Percentiles rank a stretch among this genome's conserved stretches.
These are phyloP conservation scores for Camelina sativa DNA, from an alignment of 345 rosid species.

Conservation along the genomic window DNA sequence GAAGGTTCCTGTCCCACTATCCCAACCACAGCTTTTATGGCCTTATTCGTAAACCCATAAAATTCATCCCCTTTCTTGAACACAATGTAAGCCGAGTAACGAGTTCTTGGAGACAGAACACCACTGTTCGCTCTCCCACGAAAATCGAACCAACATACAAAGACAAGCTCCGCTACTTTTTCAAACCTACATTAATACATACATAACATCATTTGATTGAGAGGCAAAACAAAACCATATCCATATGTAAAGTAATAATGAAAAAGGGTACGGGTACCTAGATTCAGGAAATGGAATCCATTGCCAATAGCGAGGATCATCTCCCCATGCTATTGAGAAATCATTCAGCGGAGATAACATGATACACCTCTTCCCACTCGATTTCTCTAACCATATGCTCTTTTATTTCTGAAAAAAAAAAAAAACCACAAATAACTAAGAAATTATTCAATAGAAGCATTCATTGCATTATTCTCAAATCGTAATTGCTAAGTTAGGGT, in stretches of 20 bases:
- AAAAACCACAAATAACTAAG: too few relatives aligned
- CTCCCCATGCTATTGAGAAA: constrained; percentile 16
- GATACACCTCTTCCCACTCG: constrained; percentile 31
- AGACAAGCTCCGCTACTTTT: not conserved
- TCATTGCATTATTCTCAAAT: too few relatives aligned
- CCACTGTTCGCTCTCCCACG: not conserved
- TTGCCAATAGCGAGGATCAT: not conserved
- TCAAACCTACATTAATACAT: constrained; percentile 17
- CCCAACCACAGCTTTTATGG: constrained; percentile 35
- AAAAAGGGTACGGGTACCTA: constrained; percentile 8
- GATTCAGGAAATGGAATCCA: constrained; percentile 28
- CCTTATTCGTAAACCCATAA: constrained; percentile 4
- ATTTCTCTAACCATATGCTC: constrained; percentile 19
- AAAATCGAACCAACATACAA: constrained; percentile 38
- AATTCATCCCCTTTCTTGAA: not conserved
- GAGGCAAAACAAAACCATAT: too few relatives aligned
- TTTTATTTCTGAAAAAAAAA: not conserved
- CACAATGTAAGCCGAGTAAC: constrained; percentile 37
- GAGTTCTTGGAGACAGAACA: constrained; percentile 24
- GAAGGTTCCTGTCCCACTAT: constrained; percentile 19
- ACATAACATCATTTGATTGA: not conserved
- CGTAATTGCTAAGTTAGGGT: too few relatives aligned
- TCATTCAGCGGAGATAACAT: constrained; percentile 17
- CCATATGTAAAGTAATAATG: too few relatives aligned
- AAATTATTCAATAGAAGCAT: too few relatives aligned